A percentile compares a stretch with the other conserved stretches of the same genome.
Conservation (phyloP, 768 basidiomycete species). For the Naganishia friedmannii region DNA sequence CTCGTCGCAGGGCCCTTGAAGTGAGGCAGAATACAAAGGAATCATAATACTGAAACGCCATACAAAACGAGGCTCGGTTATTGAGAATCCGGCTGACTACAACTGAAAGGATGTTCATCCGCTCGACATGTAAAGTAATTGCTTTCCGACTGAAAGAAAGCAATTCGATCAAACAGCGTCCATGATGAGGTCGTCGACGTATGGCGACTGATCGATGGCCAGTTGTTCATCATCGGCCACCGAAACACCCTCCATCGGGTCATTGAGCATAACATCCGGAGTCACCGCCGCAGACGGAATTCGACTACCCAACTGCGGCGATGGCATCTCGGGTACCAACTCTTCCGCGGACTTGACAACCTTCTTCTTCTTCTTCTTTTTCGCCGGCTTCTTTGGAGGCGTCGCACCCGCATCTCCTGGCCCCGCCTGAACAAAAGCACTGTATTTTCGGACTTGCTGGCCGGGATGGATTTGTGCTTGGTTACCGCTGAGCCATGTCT, state of each 20-base stretch:
- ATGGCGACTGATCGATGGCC: constrained; percentile 6
- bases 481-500: neutral
- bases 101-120: constrained; percentile 8
- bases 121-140: neutral
- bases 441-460: constrained; percentile 11
- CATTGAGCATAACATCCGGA: constrained; percentile 9
- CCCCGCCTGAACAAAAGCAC: neutral
- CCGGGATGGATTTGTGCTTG: constrained; percentile 15
- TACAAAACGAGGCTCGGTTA: neutral
- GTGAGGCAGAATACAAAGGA: neutral
- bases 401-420: neutral
- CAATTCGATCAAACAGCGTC: constrained; percentile 2
- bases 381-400: constrained; percentile 15
- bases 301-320: neutral
- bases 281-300: neutral
- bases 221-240: neutral
- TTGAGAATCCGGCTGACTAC: neutral
- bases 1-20: neutral
- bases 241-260: constrained; percentile 10
- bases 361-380: constrained; percentile 26
- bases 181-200: constrained; percentile 22
- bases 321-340: constrained; percentile 8
- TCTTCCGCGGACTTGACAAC: constrained; percentile 9
- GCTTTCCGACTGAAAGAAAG: neutral
- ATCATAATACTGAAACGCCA: neutral